phyloP scores from a whole-genome alignment of 768 basidiomycete species.

The Postia placenta region DNA sequence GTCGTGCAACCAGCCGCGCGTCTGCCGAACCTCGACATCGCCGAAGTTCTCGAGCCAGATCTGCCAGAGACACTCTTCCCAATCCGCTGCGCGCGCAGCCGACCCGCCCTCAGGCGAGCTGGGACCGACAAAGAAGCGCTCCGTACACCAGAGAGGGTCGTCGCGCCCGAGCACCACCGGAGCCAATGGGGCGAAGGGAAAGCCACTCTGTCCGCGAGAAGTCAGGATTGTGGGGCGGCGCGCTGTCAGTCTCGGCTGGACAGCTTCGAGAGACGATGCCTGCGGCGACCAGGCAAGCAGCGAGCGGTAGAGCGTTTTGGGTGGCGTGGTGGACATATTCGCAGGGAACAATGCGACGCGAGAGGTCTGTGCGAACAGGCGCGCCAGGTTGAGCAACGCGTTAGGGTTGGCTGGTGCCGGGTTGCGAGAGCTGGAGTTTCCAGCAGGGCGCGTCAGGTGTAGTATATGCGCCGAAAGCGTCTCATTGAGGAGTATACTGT shows the following conservation, averaged over 20 bases:
- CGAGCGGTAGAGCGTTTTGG: constrained; percentile 19
- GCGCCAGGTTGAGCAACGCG: constrained; percentile 54
- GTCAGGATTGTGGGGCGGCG: constrained; percentile 25
- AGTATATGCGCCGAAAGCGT: constrained; percentile 43
- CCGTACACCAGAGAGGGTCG: constrained; percentile 55
- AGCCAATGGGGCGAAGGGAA: constrained; percentile 35
- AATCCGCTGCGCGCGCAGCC: constrained; percentile 37
- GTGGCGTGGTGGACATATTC: constrained; percentile 26
- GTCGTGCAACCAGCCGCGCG: constrained; percentile 14
- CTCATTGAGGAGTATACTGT: constrained; percentile 8
- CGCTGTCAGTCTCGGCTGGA: background rate
- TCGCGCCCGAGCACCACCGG: constrained; percentile 40
- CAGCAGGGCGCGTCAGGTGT: constrained; percentile 25
- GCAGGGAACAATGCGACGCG: constrained; percentile 48
- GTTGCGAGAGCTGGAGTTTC: background rate
- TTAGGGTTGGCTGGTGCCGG: constrained; percentile 38
- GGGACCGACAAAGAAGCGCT: constrained; percentile 41
- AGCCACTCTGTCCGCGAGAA: constrained; percentile 24
- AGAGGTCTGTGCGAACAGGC: constrained; percentile 48
- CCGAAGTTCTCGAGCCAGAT: constrained; percentile 52
- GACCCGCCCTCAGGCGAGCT: constrained; percentile 15
- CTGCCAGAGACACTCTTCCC: constrained; percentile 66
- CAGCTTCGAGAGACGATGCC: constrained; percentile 6
- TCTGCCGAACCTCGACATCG: constrained; percentile 23
- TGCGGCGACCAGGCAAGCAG: constrained; percentile 8